A percentile compares a stretch with the other conserved stretches of the same genome.
Conservation (phyloP, 2,329 filamentous ascomycete species). For the Graphiopsis chlorocephala region DNA sequence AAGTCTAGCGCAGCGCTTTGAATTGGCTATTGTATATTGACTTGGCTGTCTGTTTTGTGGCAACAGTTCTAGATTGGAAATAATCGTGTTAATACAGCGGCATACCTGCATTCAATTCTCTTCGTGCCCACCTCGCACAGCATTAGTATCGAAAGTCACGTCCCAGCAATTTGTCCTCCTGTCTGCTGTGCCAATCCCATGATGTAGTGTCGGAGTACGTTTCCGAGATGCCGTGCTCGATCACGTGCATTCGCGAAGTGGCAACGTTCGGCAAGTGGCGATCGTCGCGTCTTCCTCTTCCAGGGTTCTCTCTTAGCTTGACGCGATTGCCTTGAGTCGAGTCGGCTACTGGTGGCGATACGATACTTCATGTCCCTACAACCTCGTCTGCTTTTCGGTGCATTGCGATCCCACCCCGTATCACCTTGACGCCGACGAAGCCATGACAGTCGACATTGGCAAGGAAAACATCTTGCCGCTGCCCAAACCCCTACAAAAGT, state of each 20-base stretch:
- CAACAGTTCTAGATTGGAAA: background rate
- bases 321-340: slow-evolving; percentile 3
- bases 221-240: background rate
- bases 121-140: background rate
- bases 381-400: background rate
- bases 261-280: background rate
- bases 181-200: background rate
- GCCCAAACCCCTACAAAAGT: slow-evolving; percentile 14
- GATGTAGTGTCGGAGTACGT: background rate
- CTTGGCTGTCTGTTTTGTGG: background rate
- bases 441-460: slow-evolving; percentile 31
- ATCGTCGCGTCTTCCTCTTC: slow-evolving; percentile 9
- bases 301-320: background rate
- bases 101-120: background rate
- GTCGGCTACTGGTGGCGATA: slow-evolving; percentile 4
- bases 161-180: background rate
- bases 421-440: background rate
- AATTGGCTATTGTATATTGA: slow-evolving; percentile 1
- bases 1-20: background rate
- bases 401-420: background rate
- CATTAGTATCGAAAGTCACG: background rate
- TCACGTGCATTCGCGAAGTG: background rate
- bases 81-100: background rate
- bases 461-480: slow-evolving; percentile 41
- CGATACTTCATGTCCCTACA: background rate